Percentiles rank a stretch among this genome's conserved stretches.
Evolutionary conservation across 108 stramenopile genomes (phyloP).

Genomic region (Cyclotella choctawhatcheeana): DNA sequence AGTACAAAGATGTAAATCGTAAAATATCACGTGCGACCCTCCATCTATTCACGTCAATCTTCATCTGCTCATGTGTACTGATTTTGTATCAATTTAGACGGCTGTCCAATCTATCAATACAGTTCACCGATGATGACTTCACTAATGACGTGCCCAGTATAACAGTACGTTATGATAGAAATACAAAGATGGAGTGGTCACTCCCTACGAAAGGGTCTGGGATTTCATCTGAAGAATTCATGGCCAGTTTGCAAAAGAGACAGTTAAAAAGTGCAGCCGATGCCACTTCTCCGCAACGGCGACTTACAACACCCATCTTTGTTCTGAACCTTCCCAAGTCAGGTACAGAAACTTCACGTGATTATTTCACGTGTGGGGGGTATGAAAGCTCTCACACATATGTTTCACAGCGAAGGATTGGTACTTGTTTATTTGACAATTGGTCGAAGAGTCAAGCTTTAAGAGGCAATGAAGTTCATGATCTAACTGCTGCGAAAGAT

Average conservation of each 20-base stretch:
- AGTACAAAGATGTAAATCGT: background rate
- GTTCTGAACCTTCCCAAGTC: conserved; percentile 15
- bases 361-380: conserved; percentile 6
- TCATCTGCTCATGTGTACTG: background rate
- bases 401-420: background rate
- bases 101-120: background rate
- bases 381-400: conserved; percentile 8
- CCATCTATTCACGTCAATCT: conserved; percentile 1
- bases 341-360: background rate
- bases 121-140: background rate
- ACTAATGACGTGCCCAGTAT: background rate
- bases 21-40: conserved; percentile 5
- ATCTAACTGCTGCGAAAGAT: too few relatives aligned
- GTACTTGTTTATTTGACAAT: conserved; percentile 3
- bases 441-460: background rate
- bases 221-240: background rate
- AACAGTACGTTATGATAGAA: background rate
- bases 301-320: conserved; percentile 2
- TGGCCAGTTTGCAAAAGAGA: background rate
- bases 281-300: background rate
- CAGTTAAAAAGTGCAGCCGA: background rate
- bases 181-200: background rate
- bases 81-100: background rate
- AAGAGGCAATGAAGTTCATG: background rate
- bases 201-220: background rate